Percentiles rank a stretch among this genome's conserved stretches.
These are phyloP conservation scores for Xylaria sp. DNA, from an alignment of 2,329 filamentous ascomycete genomes.

Conservation along the genomic window DNA sequence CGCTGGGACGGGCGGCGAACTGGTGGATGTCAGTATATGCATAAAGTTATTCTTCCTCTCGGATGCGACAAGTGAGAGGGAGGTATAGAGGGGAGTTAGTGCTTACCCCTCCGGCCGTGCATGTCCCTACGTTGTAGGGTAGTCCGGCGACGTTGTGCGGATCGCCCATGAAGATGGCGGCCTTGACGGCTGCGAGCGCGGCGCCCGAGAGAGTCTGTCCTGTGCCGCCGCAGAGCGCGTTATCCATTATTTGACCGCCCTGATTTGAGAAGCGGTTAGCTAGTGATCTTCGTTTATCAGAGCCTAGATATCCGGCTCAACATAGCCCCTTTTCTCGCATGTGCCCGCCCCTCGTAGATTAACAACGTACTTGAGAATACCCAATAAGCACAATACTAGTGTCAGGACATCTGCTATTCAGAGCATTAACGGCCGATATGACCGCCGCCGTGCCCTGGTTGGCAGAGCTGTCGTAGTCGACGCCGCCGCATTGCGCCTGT, in stretches of 20 bases:
- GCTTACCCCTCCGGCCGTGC: slow-evolving; percentile 67
- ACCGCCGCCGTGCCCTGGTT: slow-evolving; percentile 65
- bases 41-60: not conserved
- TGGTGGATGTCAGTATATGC: slow-evolving; percentile 43
- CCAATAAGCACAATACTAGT: slow-evolving; percentile 69
- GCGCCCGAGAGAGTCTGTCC: slow-evolving; percentile 56
- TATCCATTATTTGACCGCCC: slow-evolving; percentile 71
- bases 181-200: slow-evolving; percentile 65
- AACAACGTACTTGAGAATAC: slow-evolving; percentile 62
- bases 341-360: too few relatives aligned
- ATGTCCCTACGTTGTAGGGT: slow-evolving; percentile 70
- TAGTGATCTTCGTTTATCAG: slow-evolving; percentile 40
- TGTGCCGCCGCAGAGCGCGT: slow-evolving; percentile 68
- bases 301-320: not conserved
- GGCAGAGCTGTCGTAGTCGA: slow-evolving; percentile 66
- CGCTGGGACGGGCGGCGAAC: slow-evolving; percentile 69
- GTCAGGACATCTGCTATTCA: slow-evolving; percentile 64
- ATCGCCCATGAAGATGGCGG: slow-evolving; percentile 70
- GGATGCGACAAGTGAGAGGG: too few relatives aligned
- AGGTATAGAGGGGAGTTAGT: not conserved
- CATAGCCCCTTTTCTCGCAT: slow-evolving; percentile 39
- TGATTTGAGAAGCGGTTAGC: slow-evolving; percentile 51
- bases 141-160: slow-evolving; percentile 65
- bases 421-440: slow-evolving; percentile 64
- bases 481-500: slow-evolving; percentile 63